These are phyloP conservation scores for Spathaspora passalidarum DNA, from an alignment of 805 yeast species.

Conservation along the genomic window DNA sequence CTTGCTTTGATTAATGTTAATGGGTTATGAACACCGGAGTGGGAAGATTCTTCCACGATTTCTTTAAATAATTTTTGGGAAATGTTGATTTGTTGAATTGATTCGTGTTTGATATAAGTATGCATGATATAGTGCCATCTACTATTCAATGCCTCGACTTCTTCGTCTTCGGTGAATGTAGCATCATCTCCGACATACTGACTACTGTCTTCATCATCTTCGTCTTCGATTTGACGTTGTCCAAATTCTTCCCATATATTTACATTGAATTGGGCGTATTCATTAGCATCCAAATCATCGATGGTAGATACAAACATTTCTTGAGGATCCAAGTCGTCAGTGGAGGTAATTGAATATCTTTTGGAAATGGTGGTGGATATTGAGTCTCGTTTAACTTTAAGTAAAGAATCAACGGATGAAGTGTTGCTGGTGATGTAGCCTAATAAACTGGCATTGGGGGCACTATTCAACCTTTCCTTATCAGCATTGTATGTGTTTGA, in stretches of 20 bases:
- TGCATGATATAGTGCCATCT: constrained; percentile 41
- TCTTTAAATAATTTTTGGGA: constrained; percentile 36
- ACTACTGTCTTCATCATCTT: constrained; percentile 4
- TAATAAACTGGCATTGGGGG: constrained; percentile 8
- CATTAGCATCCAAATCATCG: constrained; percentile 19
- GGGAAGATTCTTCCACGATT: constrained; percentile 16
- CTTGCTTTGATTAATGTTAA: constrained; percentile 24
- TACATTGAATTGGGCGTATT: constrained; percentile 1
- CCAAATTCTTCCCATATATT: constrained; percentile 18
- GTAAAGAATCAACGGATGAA: background rate
- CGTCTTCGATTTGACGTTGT: constrained; percentile 11
- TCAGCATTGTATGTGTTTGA: background rate
- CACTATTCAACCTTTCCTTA: constrained; percentile 5
- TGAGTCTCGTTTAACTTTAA: constrained; percentile 1
- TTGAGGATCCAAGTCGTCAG: constrained; percentile 24
- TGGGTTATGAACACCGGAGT: constrained; percentile 23
- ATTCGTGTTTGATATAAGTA: constrained; percentile 36
- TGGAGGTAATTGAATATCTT: constrained; percentile 4
- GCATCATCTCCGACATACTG: background rate
- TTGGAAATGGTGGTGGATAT: constrained; percentile 3
- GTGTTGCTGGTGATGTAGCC: background rate
- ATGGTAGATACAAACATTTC: constrained; percentile 19
- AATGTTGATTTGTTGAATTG: constrained; percentile 49
- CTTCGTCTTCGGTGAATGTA: background rate
- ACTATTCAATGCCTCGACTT: constrained; percentile 2